A percentile compares a stretch with the other conserved stretches of the same genome.
Conservation (phyloP, 768 basidiomycete genomes). For the Suillus subalutaceus region DNA sequence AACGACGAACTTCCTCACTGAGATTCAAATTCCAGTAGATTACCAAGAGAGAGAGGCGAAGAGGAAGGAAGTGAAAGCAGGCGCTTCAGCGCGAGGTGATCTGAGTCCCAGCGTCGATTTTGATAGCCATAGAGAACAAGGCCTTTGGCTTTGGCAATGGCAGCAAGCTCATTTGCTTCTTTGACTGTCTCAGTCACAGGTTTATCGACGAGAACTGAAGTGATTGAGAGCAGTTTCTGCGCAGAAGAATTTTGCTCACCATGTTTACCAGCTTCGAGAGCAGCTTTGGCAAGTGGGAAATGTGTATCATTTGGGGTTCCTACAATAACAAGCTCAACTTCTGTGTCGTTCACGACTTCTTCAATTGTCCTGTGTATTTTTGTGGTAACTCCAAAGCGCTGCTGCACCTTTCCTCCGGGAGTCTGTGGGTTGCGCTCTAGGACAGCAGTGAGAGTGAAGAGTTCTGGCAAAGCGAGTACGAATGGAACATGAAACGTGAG, state of each 20-base stretch:
- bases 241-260: slow-evolving; percentile 41
- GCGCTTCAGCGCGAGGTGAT: slow-evolving; percentile 67
- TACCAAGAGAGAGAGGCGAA: slow-evolving; percentile 58
- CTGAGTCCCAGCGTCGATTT: slow-evolving; percentile 79
- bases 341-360: slow-evolving; percentile 59
- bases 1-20: slow-evolving; percentile 47
- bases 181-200: slow-evolving; percentile 65
- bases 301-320: slow-evolving; percentile 79
- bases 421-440: slow-evolving; percentile 69
- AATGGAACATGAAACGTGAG: slow-evolving; percentile 84
- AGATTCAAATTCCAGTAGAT: slow-evolving; percentile 73
- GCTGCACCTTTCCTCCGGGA: slow-evolving; percentile 64
- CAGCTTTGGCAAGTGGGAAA: slow-evolving; percentile 65
- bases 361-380: slow-evolving; percentile 65
- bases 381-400: slow-evolving; percentile 59
- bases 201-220: slow-evolving; percentile 76
- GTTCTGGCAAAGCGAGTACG: slow-evolving; percentile 67
- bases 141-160: slow-evolving; percentile 58
- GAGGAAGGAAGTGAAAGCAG: slow-evolving; percentile 57
- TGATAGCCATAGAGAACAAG: slow-evolving; percentile 74
- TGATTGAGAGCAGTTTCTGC: slow-evolving; percentile 3
- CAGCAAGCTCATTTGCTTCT: slow-evolving; percentile 63
- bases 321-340: slow-evolving; percentile 70
- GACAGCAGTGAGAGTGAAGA: slow-evolving; percentile 74
- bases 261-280: slow-evolving; percentile 71